phyloP scores from a whole-genome alignment of 2,329 filamentous ascomycete species.

The Pezicula carpinea region DNA sequence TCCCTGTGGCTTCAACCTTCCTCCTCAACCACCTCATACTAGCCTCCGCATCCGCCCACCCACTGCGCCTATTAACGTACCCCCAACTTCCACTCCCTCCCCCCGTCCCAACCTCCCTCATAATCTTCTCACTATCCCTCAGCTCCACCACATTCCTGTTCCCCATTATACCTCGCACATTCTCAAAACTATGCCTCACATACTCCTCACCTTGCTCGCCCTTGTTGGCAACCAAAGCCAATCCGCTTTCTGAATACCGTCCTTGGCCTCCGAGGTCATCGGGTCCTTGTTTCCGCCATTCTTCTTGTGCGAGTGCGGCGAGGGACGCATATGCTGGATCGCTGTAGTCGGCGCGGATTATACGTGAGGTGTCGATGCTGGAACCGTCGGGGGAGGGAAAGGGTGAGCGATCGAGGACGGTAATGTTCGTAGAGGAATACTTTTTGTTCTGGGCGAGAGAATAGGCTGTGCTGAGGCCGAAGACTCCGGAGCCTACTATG shows the following conservation, averaged over 20 bases:
- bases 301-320: constrained; percentile 62
- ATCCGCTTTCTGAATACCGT: constrained; percentile 66
- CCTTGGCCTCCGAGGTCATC: constrained; percentile 53
- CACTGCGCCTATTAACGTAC: constrained; percentile 69
- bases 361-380: constrained; percentile 58
- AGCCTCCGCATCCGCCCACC: constrained; percentile 76
- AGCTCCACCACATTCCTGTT: constrained; percentile 33
- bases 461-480: constrained; percentile 62
- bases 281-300: constrained; percentile 57
- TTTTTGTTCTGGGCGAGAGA: constrained; percentile 54
- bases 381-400: constrained; percentile 57
- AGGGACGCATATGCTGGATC: constrained; percentile 72
- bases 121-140: constrained; percentile 40
- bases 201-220: constrained; percentile 40
- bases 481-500: constrained; percentile 59
- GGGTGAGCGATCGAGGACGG: constrained; percentile 52
- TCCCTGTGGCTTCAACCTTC: constrained; percentile 23
- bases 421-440: constrained; percentile 50
- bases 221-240: constrained; percentile 58
- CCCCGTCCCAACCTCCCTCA: constrained; percentile 39
- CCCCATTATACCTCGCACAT: constrained; percentile 41
- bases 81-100: constrained; percentile 57
- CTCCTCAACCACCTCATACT: constrained; percentile 58
- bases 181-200: constrained; percentile 54
- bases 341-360: constrained; percentile 73